phyloP scores from a whole-genome alignment of 345 rosid genomes.

The Murraya koenigii region DNA sequence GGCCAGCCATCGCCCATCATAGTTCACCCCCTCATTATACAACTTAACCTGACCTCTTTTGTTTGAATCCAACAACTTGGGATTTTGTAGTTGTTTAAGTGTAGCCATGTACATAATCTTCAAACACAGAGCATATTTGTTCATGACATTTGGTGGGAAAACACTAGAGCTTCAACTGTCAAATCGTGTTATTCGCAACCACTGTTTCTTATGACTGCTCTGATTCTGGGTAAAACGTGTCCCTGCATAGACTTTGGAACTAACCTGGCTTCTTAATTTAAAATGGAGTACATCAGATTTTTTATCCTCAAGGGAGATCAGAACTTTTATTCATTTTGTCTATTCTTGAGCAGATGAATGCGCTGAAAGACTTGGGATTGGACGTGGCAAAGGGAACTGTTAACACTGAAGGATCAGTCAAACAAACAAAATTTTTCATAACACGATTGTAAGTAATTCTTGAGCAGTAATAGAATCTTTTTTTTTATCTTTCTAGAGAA shows the following conservation, averaged over 20 bases:
- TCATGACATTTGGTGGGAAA: not conserved
- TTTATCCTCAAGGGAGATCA: not conserved
- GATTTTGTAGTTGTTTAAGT: not conserved
- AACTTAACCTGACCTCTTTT: not conserved
- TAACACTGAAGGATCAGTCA: conserved; percentile 67
- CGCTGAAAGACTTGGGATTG: conserved; percentile 85
- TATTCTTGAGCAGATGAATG: conserved; percentile 60
- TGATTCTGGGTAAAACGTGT: not conserved
- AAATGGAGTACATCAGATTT: not conserved
- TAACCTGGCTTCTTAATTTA: not conserved
- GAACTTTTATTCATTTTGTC: not conserved
- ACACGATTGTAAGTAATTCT: conserved; percentile 61
- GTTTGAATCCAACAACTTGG: not conserved
- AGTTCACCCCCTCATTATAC: not conserved
- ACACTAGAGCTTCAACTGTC: not conserved
- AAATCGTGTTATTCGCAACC: not conserved
- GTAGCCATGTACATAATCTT: not conserved
- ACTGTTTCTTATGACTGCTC: not conserved
- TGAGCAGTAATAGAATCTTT: not conserved
- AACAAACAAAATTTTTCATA: conserved; percentile 73
- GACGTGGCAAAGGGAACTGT: conserved; percentile 88
- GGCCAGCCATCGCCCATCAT: not conserved
- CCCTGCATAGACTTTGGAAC: not conserved
- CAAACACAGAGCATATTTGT: not conserved
- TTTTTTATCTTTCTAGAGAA: not conserved